Conservation (phyloP, 129 eudicot genomes). For the Flaveria trinervia region DNA sequence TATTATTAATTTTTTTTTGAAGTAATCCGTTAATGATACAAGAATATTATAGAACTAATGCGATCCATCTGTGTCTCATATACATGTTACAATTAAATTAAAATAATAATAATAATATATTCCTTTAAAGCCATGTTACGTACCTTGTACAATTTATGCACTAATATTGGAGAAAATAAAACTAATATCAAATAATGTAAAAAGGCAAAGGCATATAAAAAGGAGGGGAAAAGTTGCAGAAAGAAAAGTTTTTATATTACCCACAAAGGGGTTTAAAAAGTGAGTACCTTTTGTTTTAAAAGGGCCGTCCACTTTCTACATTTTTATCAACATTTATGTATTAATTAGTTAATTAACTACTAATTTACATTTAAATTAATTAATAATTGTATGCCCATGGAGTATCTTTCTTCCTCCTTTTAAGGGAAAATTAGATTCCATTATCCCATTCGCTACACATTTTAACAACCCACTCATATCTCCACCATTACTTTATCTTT, state of each 20-base stretch:
- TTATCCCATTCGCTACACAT: conserved; percentile 36
- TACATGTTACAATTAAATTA: conserved; percentile 9
- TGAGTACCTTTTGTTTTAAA: conserved; percentile 63
- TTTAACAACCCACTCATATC: conserved; percentile 23
- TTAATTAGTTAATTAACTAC: conserved; percentile 7
- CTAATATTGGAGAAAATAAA: conserved; percentile 11
- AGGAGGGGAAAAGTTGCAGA: conserved; percentile 36
- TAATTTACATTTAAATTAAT: not conserved
- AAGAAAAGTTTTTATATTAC: conserved; percentile 47
- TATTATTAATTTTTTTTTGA: no score
- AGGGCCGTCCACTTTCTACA: conserved; percentile 95
- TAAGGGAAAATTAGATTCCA: conserved; percentile 69
- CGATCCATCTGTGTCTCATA: conserved; percentile 21
- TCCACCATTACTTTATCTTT: conserved; percentile 7
- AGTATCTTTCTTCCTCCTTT: conserved; percentile 67
- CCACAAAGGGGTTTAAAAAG: conserved; percentile 68
- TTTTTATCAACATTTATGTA: conserved; percentile 14
- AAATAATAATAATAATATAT: not conserved
- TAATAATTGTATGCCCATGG: conserved; percentile 25
- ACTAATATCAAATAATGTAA: conserved; percentile 22
- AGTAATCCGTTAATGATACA: no score
- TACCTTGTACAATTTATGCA: conserved; percentile 27
- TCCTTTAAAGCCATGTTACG: conserved; percentile 31
- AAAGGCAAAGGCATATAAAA: conserved; percentile 44
- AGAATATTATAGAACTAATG: not conserved